Conservation (phyloP, 2,329 filamentous ascomycete genomes). For the Pseudogymnoascus sp. region DNA sequence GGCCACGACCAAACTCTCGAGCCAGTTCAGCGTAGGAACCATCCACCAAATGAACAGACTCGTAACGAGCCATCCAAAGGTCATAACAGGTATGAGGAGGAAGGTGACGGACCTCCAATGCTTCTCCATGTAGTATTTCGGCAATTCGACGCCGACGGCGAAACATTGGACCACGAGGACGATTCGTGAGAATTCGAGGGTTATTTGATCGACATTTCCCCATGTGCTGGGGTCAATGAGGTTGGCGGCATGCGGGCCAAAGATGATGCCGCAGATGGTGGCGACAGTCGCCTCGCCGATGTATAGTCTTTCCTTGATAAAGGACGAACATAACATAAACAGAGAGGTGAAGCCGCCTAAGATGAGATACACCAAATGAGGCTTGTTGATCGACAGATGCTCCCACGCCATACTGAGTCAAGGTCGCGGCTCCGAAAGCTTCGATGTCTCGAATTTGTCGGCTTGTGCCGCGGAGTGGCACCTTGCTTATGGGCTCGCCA, state of each 20-base stretch:
- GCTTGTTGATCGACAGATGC: conserved; percentile 79
- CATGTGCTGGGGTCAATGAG: conserved; percentile 70
- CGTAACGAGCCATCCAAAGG: conserved; percentile 86
- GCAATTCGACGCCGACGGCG: conserved; percentile 83
- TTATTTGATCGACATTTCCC: conserved; percentile 81
- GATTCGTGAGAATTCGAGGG: conserved; percentile 82
- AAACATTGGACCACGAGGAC: conserved; percentile 91
- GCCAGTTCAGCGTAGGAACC: conserved; percentile 71
- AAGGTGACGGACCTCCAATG: conserved; percentile 92
- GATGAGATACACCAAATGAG: conserved; percentile 98
- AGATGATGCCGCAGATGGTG: conserved; percentile 80
- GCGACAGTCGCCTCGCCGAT: conserved; percentile 97
- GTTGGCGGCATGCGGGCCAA: conserved; percentile 77
- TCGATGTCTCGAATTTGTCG: conserved; percentile 5
- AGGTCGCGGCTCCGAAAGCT: not conserved
- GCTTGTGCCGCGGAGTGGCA: conserved; percentile 7
- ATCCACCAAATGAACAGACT: conserved; percentile 95
- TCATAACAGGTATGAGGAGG: conserved; percentile 92
- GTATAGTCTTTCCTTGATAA: conserved; percentile 97
- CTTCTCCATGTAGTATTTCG: conserved; percentile 92
- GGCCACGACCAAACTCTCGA: conserved; percentile 79
- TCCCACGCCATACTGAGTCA: conserved; percentile 63
- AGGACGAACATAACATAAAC: conserved; percentile 96
- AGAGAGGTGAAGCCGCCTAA: conserved; percentile 93
- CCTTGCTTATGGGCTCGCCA: not conserved